Base-by-base conservation (phyloP, 225 moss, liverwort and hornwort genomes). In the Polytrichum commune region DNA sequence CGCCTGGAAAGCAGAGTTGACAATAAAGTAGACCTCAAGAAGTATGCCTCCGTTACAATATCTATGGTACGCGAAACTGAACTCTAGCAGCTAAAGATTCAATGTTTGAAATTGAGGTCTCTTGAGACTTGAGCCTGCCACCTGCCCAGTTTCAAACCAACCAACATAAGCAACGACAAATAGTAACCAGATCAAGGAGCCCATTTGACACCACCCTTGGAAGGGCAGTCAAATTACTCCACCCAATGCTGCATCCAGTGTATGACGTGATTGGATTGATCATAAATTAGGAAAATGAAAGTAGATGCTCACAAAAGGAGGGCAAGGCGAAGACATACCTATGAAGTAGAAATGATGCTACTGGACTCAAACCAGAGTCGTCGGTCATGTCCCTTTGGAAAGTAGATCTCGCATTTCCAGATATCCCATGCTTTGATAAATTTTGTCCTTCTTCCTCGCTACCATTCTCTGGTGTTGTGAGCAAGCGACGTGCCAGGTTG, bases 401-500 rank as follows among this genome's bases (percentile, higher is more conserved):
- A 54, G 75, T 82, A 4, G 74, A 73, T 74, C 86, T 79, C 60
- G 35, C 60, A 77, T 63, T 77, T 68, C 75, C 86, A 61, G 78
- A 65, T 29, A 73, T 81, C 60, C 75, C 77, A 69, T 75, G 81
- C 53, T 77, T 73, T 29, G 82, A 66, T 28, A 77, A 75, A 25
- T 73, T 30, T 5, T 74, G 77, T 30, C 77, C 89, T 65, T 75
- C 81, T 76, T 65, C 78, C 70, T 89, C 86, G 35, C 60, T 81
- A 33, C 81, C 79, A 73, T 83, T 79, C 24, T 91, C 94, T 29
- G 84, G 77, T 29, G 86, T 73, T 66, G 89, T 85, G 29, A 97
- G 83, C 61, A 97, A 83, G 64, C 83, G 86, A 1, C 92, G 88
- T 56, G 97, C 97, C 68, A 97, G 82, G 67, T 81, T 92, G 81